Evolutionary conservation across 2,329 filamentous ascomycete genomes (phyloP), one percentile per base, ranked within the genome.

Genomic region (Ceratocystis destructans): DNA sequence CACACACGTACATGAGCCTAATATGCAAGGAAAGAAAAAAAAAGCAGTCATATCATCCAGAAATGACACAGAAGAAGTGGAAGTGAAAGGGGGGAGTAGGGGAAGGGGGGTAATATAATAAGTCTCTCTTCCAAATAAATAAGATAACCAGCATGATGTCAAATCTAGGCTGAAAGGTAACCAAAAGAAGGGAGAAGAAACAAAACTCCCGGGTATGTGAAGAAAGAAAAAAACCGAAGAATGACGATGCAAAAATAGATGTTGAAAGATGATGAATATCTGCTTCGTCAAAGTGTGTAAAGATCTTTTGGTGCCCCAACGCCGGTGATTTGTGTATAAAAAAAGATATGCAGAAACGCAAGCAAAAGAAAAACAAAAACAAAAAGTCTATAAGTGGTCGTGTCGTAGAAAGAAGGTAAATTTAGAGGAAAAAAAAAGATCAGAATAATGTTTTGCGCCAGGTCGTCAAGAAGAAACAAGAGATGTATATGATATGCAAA

Each of bases 361-460:
- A 64, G 20, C 15, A 28, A 37, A 64, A 17, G 70, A 70, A 71
- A 70, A 69, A 72, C 72, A 71, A 67, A 61, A n/a, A n/a, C 20
- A 48, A 64, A 17, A 73, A 71, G 66, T 65, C 55, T 59, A 59
- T 59, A 33, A 15, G 55, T 59, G 55, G 28, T 59, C 55, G 55
- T 59, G 55, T 37, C 28, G 55, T 59, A 17, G 31, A 59, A 31
- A 33, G 22, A 33, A 10, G 17, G 33, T 17, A 59, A 41, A 10
- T 37, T 12, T 37, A 37, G 33, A 8, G 33, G 37, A 41, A 41
- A 41, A 41, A 41, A 37, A 5, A 41, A 41, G 10, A 28, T 28
- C 28, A 28, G 28, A 28, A 28, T 28, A 5, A n/a, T 59, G 55
- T 31, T 59, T 31, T 33, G 31, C 55, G 55, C 55, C 55, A 17